Base-by-base conservation (phyloP, 2,329 filamentous ascomycete genomes). In the Cladorrhinum sp. region DNA sequence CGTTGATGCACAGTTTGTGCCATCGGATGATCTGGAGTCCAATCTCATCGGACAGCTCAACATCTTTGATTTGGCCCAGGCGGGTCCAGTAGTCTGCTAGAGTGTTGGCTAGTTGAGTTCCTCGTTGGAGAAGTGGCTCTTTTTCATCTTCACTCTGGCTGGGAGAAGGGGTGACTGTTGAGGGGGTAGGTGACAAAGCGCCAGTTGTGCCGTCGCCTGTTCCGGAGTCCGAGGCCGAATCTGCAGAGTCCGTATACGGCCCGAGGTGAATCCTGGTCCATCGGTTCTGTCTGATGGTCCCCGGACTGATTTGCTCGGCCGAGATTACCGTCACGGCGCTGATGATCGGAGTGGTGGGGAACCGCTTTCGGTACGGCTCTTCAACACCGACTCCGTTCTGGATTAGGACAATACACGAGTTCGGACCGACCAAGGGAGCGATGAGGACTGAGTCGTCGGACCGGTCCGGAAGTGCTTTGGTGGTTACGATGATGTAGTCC, bases 1-100 rank as follows among this genome's bases (percentile, higher is more conserved):
- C 86, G 72, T 91, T 91, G 77, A 91, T 90, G 68, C 86, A 87
- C 64, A 91, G 83, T 73, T 91, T 91, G 73, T 91, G 88, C 88
- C 88, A 91, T 23, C 88, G 80, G 18, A 91, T 83, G 48, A 85
- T 82, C 73, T 91, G 89, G 51, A 91, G 77, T 62, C 85, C 87
- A 30, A 85, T 76, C 72, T 90, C 86, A 52, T 83, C 80, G 67
- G 88, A 85, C 7, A 82, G 76, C 63, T 86, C 83, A 4, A 86
- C 86, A 72, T 91, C 88, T 61, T 80, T 80, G 65, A 91, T 84
- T 1, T 82, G 83, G 39, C 86, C 87, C 16, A 82, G 74, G 12
- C 76, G 72, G 6, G 77, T 76, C 71, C 86, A 82, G 73, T 84
- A 80, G n/a, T 73, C 73, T 21, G 81, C 76, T 60, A 90, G 80